These are phyloP conservation scores for Lichtheimia ornata DNA, from an alignment of 371 early-diverging fungal species.

Conservation along the genomic window DNA sequence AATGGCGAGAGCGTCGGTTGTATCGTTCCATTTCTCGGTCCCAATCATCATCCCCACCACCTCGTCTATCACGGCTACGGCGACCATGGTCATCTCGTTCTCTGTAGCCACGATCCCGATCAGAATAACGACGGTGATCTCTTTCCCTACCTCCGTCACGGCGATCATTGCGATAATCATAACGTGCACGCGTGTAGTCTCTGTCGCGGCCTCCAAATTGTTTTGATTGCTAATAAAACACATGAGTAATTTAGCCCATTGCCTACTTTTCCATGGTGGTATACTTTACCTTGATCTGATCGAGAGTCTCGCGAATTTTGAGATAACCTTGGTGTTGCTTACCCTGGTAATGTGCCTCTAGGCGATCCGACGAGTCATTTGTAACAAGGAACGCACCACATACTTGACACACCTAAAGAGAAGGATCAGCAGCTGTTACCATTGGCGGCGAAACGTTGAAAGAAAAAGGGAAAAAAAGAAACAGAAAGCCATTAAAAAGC, in stretches of 20 bases:
- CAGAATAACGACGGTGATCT: constrained; percentile 55
- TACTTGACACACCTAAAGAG: constrained; percentile 85
- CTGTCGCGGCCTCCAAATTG: constrained; percentile 15
- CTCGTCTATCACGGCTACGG: constrained; percentile 23
- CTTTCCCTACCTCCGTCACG: constrained; percentile 58
- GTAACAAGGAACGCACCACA: constrained; percentile 90
- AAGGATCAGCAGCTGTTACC: not conserved
- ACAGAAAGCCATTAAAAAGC: not conserved
- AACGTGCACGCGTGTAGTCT: constrained; percentile 48
- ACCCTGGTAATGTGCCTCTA: constrained; percentile 87
- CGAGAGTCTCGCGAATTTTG: constrained; percentile 79
- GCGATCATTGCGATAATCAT: constrained; percentile 48
- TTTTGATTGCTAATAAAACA: not conserved
- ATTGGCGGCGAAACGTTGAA: too few relatives aligned
- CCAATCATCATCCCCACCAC: constrained; percentile 25
- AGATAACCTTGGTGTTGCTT: constrained; percentile 90
- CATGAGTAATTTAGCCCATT: not conserved
- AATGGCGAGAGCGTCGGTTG: constrained; percentile 17
- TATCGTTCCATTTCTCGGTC: constrained; percentile 31
- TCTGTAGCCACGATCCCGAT: constrained; percentile 47
- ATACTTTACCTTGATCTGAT: constrained; percentile 64
- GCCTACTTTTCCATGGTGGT: not conserved
- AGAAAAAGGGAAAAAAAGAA: too few relatives aligned
- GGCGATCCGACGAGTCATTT: constrained; percentile 77
- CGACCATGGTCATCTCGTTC: constrained; percentile 35